A percentile compares a stretch with the other conserved stretches of the same genome.
Evolutionary conservation across 2,329 filamentous ascomycete genomes (phyloP).

Genomic region (Lojkania enalia): DNA sequence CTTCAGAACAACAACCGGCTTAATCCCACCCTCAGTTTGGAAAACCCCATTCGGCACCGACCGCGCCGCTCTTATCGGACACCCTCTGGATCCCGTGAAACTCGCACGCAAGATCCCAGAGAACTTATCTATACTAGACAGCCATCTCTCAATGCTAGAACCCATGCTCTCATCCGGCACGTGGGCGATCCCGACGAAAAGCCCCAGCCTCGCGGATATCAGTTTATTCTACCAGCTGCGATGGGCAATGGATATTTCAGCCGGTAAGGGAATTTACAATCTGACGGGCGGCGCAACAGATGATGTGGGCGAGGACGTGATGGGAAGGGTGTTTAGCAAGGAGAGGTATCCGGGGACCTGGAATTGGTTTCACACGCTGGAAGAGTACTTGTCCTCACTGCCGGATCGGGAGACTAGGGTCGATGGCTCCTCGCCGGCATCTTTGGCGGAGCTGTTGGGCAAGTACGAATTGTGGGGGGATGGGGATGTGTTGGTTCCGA

Average conservation of each 20-base stretch:
- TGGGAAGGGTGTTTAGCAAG: constrained; percentile 41
- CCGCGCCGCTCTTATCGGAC: constrained; percentile 45
- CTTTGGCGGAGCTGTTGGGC: constrained; percentile 16
- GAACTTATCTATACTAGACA: constrained; percentile 43
- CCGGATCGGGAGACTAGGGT: constrained; percentile 28
- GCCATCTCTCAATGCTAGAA: constrained; percentile 45
- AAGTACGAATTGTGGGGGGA: constrained; percentile 3
- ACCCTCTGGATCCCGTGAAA: constrained; percentile 43
- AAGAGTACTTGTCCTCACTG: constrained; percentile 36
- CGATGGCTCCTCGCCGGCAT: constrained; percentile 1
- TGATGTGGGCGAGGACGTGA: constrained; percentile 24
- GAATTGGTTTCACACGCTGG: constrained; percentile 42
- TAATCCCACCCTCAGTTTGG: constrained; percentile 48
- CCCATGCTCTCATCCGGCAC: constrained; percentile 31
- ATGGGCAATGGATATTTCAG: constrained; percentile 46
- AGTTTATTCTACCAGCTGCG: constrained; percentile 44
- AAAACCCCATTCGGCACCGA: constrained; percentile 45
- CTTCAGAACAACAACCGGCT: constrained; percentile 46
- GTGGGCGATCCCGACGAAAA: constrained; percentile 42
- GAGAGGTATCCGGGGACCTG: constrained; percentile 42
- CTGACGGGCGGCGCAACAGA: constrained; percentile 40
- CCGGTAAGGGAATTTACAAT: constrained; percentile 39
- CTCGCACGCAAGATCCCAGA: constrained; percentile 44
- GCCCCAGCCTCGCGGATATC: constrained; percentile 43
- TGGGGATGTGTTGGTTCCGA: constrained; percentile 35